Evolutionary conservation across 371 early-diverging fungal genomes (phyloP), one percentile per base, ranked within the genome.

Genomic region (Syncephalastrum monosporum): DNA sequence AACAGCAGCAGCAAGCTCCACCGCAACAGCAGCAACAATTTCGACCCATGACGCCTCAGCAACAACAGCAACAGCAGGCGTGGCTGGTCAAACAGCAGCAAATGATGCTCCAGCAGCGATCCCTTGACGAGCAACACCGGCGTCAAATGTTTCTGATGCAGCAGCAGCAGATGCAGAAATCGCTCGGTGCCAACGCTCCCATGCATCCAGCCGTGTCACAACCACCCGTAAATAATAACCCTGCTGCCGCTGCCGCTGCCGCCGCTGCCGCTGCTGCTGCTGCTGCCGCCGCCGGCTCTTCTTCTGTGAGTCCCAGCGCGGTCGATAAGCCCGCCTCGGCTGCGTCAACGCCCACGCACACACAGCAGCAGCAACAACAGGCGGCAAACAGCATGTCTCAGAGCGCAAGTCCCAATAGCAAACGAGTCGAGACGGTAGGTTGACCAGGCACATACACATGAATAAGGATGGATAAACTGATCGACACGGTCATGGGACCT

Each of bases 361-460:
- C 19, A 13, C 19, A 47, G 17, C 51, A 51, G 65, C 42, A 42
- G 16, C 49, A 63, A 23, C 64, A 63, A 19, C 70, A 70, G 16
- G 46, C 66, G 42, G 55, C 57, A 25, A 59, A 58, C 24, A 43
- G 50, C n/a, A 50, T 64, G 42, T n/a, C 52, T 48, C 61, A 66
- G 7, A 55, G 53, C 44, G 65, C 60, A 27, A 42, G 60, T 10
- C 38, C 38, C 38, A 66, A 64, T 59, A 65, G 67, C 5, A 75
- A 75, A 44, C 59, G 72, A 52, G 76, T 75, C 5, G 68, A 70
- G 59, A 61, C 66, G 14, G 72, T 75, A 64, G 19, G 15, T 10
- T 3, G 43, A 38, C 33, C 29, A n/a, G 21, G 21, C 27, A 44
- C 7, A 10, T 17, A 56, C 4, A 55, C 12, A 29, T 7, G 7